These are phyloP conservation scores for Fusarium odoratissimum DNA, from an alignment of 2,329 filamentous ascomycete species.

Conservation along the genomic window DNA sequence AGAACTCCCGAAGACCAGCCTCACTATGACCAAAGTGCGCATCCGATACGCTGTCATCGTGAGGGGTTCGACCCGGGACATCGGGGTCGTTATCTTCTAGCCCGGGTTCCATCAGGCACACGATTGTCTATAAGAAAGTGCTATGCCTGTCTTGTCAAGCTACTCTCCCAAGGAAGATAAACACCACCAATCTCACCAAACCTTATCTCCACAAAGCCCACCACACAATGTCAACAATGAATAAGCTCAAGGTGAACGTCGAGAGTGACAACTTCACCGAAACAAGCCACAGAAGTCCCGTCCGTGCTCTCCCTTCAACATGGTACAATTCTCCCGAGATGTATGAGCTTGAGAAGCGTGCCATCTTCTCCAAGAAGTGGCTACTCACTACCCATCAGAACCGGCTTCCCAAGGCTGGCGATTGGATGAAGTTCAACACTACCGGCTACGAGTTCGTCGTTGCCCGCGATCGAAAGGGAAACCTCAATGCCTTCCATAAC, in stretches of 20 bases:
- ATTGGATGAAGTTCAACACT: constrained; percentile 66
- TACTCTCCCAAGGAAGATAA: not conserved
- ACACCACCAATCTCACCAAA: not conserved
- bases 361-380: constrained; percentile 68
- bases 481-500: constrained; percentile 70
- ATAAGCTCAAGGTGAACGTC: constrained; percentile 19
- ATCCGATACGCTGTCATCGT: not conserved
- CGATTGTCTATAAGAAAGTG: constrained; percentile 4
- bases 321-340: constrained; percentile 65
- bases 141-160: not conserved
- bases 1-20: not conserved
- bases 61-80: not conserved
- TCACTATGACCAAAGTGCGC: not conserved
- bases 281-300: constrained; percentile 13
- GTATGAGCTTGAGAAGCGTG: constrained; percentile 66
- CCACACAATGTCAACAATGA: not conserved
- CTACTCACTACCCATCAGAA: constrained; percentile 64
- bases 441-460: constrained; percentile 68
- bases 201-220: not conserved
- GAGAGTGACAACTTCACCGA: constrained; percentile 29
- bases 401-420: constrained; percentile 62
- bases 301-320: constrained; percentile 57
- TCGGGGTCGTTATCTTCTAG: not conserved
- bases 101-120: not conserved
- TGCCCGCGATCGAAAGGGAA: constrained; percentile 50